These are phyloP conservation scores for Lithocarpus polystachyus DNA, from an alignment of 306 rosid species.

Conservation along the genomic window DNA sequence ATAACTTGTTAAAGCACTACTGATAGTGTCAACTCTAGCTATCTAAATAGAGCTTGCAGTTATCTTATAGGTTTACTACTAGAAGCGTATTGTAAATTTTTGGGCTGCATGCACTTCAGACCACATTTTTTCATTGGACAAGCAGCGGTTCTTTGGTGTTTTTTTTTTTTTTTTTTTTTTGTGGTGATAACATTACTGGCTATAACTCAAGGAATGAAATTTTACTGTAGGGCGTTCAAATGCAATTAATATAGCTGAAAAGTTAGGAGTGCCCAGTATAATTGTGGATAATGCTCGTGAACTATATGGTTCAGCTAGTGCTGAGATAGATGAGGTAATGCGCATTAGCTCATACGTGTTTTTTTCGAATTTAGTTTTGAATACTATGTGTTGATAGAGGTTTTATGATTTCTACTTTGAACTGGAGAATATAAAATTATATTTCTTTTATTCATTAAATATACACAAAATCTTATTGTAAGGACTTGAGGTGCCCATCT, in stretches of 20 bases:
- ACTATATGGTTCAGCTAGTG: slow-evolving; percentile 85
- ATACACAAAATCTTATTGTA: neutral
- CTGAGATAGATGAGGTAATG: slow-evolving; percentile 91
- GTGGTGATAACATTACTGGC: neutral
- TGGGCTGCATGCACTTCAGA: neutral
- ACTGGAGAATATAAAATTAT: neutral
- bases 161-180: slow-evolving; percentile 7
- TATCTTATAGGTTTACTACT: neutral
- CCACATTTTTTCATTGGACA: neutral
- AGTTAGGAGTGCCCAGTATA: slow-evolving; percentile 68
- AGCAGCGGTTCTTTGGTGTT: slow-evolving; percentile 9
- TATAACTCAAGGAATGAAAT: slow-evolving; percentile 11
- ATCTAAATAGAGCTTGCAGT: too few species aligned
- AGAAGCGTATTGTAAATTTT: neutral
- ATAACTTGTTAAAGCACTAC: neutral
- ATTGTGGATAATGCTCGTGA: slow-evolving; percentile 72
- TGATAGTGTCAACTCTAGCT: neutral
- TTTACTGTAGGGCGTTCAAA: slow-evolving; percentile 77
- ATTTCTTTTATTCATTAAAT: neutral
- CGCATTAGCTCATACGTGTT: neutral
- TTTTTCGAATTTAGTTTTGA: neutral
- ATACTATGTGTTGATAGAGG: slow-evolving; percentile 7
- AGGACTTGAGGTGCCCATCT: neutral
- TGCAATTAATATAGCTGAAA: slow-evolving; percentile 88
- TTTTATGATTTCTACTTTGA: neutral